phyloP scores from a whole-genome alignment of 306 rosid species.

The Elaeagnus macrophylla region DNA sequence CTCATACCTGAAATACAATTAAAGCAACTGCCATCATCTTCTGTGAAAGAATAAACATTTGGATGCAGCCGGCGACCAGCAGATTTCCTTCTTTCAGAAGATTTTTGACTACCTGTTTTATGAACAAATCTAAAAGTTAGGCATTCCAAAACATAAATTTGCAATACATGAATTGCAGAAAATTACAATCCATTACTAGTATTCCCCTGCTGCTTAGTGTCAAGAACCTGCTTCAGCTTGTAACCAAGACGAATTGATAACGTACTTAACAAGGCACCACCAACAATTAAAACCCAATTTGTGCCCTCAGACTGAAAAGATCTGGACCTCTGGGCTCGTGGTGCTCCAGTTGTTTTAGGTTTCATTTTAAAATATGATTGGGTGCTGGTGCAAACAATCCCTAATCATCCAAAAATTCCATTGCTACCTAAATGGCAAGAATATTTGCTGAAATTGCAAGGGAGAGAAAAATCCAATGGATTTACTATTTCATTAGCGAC shows the following conservation, averaged over 20 bases:
- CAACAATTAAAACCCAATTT: slow-evolving; percentile 62
- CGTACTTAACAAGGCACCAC: too few relatives aligned
- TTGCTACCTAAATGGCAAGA: too few relatives aligned
- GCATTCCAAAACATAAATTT: background rate
- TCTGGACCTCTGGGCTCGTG: slow-evolving; percentile 44
- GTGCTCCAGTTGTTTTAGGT: slow-evolving; percentile 37
- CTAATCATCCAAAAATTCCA: slow-evolving; percentile 24
- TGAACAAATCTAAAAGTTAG: slow-evolving; percentile 14
- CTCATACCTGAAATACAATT: slow-evolving; percentile 52
- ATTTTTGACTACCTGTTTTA: slow-evolving; percentile 45
- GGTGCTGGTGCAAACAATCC: slow-evolving; percentile 16
- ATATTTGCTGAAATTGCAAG: too few relatives aligned
- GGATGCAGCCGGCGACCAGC: slow-evolving; percentile 42
- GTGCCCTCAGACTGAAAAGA: slow-evolving; percentile 44
- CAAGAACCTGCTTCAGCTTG: slow-evolving; percentile 70
- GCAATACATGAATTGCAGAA: too few relatives aligned
- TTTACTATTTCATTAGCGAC: too few relatives aligned
- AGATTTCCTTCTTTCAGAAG: slow-evolving; percentile 43
- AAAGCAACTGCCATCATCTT: slow-evolving; percentile 50
- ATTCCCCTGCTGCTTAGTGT: slow-evolving; percentile 47
- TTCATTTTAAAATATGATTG: slow-evolving; percentile 45
- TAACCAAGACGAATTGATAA: slow-evolving; percentile 43
- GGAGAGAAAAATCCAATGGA: too few relatives aligned
- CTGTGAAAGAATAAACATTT: slow-evolving; percentile 41
- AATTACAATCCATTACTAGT: slow-evolving; percentile 16